A percentile compares a stretch with the other conserved stretches of the same genome.
Conservation (phyloP, 2,329 filamentous ascomycete species). For the Samsoniella hepiali region DNA sequence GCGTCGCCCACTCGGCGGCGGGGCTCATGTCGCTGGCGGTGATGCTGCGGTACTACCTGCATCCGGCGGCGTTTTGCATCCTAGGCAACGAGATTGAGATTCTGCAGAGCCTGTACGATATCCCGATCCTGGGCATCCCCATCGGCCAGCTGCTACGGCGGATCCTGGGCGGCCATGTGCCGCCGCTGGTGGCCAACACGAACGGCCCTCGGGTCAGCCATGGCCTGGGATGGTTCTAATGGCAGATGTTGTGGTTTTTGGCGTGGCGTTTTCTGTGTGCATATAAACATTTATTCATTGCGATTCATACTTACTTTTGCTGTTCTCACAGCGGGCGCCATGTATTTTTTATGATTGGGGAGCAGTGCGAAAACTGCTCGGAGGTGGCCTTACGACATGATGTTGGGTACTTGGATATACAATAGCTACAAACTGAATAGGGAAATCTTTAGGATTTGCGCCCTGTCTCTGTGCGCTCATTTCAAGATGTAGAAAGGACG, state of each 20-base stretch:
- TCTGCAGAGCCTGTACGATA: conserved; percentile 2
- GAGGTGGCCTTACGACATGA: background rate
- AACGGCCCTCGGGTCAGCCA: conserved; percentile 3
- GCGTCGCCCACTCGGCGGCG: conserved; percentile 9
- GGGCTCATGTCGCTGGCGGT: conserved; percentile 17
- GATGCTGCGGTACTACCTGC: conserved; percentile 13
- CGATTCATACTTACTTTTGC: background rate
- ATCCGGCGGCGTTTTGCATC: conserved; percentile 13
- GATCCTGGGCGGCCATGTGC: conserved; percentile 1
- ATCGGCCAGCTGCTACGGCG: conserved; percentile 12
- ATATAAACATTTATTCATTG: too few relatives aligned
- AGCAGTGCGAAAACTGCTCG: background rate
- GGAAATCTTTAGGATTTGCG: too few relatives aligned
- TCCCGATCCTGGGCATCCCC: conserved; percentile 7
- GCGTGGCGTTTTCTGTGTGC: background rate
- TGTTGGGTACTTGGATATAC: background rate
- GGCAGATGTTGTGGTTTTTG: background rate
- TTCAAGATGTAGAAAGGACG: too few relatives aligned
- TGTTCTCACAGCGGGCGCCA: background rate
- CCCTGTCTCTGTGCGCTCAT: too few relatives aligned
- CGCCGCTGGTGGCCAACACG: background rate
- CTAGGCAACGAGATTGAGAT: conserved; percentile 11
- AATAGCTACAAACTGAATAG: background rate
- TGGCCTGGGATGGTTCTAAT: conserved; percentile 14
- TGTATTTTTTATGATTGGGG: background rate